Conservation (phyloP, 202 grass and related monocot genomes). For the Zizania palustris region DNA sequence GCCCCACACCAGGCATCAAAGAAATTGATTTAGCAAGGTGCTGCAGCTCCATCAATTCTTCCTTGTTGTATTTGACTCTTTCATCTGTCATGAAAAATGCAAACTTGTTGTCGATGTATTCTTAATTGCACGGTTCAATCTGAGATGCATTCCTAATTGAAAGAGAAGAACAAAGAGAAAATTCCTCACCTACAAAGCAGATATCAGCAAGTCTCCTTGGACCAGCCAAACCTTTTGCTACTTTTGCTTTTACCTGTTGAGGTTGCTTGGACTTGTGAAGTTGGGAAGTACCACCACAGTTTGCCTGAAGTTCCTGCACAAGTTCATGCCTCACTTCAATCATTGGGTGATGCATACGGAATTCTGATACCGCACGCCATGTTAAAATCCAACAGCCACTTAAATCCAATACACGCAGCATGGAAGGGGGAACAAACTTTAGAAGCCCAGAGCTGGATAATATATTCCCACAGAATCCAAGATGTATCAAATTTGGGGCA, state of each 20-base stretch:
- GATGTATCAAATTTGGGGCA: slow-evolving; percentile 57
- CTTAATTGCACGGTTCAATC: slow-evolving; percentile 4
- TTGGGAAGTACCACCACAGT: slow-evolving; percentile 33
- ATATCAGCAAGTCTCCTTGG: slow-evolving; percentile 29
- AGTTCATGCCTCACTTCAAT: slow-evolving; percentile 74
- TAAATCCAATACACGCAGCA: slow-evolving; percentile 68
- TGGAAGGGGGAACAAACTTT: slow-evolving; percentile 55
- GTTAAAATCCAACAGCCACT: slow-evolving; percentile 84
- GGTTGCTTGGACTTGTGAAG: slow-evolving; percentile 29
- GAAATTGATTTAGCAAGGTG: slow-evolving; percentile 39
- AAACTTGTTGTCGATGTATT: slow-evolving; percentile 20
- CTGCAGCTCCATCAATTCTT: slow-evolving; percentile 73
- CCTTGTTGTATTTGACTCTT: slow-evolving; percentile 73
- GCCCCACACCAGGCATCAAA: slow-evolving; percentile 21
- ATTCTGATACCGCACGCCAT: slow-evolving; percentile 50
- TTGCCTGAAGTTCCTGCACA: slow-evolving; percentile 33
- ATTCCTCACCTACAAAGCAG: slow-evolving; percentile 60
- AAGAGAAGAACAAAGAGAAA: slow-evolving; percentile 2
- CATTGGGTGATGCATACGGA: slow-evolving; percentile 59
- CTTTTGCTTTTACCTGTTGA: slow-evolving; percentile 42
- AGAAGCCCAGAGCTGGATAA: slow-evolving; percentile 70
- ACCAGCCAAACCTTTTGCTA: slow-evolving; percentile 12
- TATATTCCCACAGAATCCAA: slow-evolving; percentile 81
- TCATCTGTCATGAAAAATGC: slow-evolving; percentile 67
- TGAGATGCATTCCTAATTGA: slow-evolving; percentile 7